Conservation (phyloP, 2,329 filamentous ascomycete genomes). For the Basipetospora chlamydospora region DNA sequence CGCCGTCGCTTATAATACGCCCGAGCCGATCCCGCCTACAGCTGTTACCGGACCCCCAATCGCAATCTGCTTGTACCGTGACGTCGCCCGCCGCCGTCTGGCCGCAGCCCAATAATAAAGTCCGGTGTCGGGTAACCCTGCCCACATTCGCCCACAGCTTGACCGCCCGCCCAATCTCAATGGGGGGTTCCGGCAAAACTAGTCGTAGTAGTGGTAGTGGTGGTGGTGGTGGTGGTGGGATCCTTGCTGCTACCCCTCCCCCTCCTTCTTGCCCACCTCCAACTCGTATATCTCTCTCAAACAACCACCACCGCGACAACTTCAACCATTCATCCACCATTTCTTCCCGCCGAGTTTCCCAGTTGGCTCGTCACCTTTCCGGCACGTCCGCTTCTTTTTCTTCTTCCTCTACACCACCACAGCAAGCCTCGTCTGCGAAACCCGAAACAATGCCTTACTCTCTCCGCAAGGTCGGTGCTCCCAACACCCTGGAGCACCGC, state of each 20-base stretch:
- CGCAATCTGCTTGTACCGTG: too few relatives aligned
- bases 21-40: too few relatives aligned
- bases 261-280: not conserved
- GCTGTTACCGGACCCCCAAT: not conserved
- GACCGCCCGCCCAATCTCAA: conserved; percentile 4
- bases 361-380: conserved; percentile 5
- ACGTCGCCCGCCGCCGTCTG: too few relatives aligned
- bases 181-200: conserved; percentile 5
- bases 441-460: conserved; percentile 46
- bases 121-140: not conserved
- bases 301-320: not conserved
- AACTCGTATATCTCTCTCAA: too few relatives aligned
- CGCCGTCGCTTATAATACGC: too few relatives aligned
- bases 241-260: conserved; percentile 6
- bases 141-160: conserved; percentile 1
- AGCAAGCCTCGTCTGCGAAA: too few relatives aligned
- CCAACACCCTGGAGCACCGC: conserved; percentile 92
- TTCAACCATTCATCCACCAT: conserved; percentile 4
- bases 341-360: conserved; percentile 4
- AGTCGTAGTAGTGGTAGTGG: too few relatives aligned
- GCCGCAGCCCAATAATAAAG: not conserved
- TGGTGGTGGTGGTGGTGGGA: too few relatives aligned
- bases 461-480: conserved; percentile 73
- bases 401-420: not conserved
- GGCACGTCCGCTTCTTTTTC: not conserved